Evolutionary conservation across 2,329 filamentous ascomycete species (phyloP).

Genomic region (Catunica adiposa): DNA sequence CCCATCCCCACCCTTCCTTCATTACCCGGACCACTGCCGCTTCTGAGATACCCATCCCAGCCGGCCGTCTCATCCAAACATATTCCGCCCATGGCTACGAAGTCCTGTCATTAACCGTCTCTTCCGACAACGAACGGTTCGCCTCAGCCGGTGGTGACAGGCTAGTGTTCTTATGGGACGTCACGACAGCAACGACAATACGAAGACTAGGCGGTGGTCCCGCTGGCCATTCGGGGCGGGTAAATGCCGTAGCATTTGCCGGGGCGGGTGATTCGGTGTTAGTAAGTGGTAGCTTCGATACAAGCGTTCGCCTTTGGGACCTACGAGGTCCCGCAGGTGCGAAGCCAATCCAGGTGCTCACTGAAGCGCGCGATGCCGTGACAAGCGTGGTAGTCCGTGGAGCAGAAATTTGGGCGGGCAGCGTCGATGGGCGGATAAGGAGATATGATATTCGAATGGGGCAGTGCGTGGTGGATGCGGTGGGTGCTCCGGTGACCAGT

Average conservation of each 20-base stretch:
- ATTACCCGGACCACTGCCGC: neutral
- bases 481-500: constrained; percentile 59
- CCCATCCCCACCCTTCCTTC: constrained; percentile 14
- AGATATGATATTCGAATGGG: constrained; percentile 74
- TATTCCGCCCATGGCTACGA: constrained; percentile 87
- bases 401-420: constrained; percentile 51
- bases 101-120: constrained; percentile 64
- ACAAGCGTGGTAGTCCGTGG: constrained; percentile 32
- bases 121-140: constrained; percentile 66
- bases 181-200: constrained; percentile 59
- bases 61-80: constrained; percentile 59
- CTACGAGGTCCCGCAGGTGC: constrained; percentile 30
- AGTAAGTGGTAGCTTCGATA: constrained; percentile 58
- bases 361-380: constrained; percentile 57
- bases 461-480: constrained; percentile 49
- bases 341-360: constrained; percentile 55
- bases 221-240: constrained; percentile 49
- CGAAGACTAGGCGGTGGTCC: constrained; percentile 50
- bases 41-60: constrained; percentile 20
- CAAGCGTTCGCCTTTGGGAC: constrained; percentile 64
- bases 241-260: constrained; percentile 67
- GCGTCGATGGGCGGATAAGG: constrained; percentile 70
- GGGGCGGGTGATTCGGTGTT: constrained; percentile 60
- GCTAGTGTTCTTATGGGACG: constrained; percentile 87
- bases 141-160: constrained; percentile 81